A percentile compares a stretch with the other conserved stretches of the same genome.
Conservation (phyloP, 2,329 filamentous ascomycete genomes). For the Seiridium unicorne region DNA sequence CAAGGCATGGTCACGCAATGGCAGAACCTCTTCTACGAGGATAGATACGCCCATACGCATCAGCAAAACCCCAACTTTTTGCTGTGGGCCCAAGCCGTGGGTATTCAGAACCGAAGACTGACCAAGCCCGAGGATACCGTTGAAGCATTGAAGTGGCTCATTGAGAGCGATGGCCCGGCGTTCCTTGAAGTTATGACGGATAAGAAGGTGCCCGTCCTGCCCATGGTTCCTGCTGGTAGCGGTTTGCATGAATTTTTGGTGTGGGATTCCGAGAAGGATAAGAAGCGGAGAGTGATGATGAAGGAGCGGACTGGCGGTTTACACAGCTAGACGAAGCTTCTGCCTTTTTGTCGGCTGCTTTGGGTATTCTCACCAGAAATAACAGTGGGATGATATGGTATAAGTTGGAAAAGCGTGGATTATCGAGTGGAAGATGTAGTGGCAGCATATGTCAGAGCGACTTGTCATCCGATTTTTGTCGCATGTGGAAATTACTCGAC, state of each 20-base stretch:
- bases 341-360: not conserved
- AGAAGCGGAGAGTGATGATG: conserved; percentile 13
- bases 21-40: conserved; percentile 97
- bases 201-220: conserved; percentile 89
- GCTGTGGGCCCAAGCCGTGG: conserved; percentile 90
- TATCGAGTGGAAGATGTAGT: not conserved
- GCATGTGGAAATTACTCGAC: no score
- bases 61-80: conserved; percentile 95
- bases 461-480: not conserved
- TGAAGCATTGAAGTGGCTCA: conserved; percentile 81
- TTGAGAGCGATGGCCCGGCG: conserved; percentile 86
- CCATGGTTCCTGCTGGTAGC: conserved; percentile 90
- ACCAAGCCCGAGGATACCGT: conserved; percentile 74
- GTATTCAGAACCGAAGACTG: conserved; percentile 71
- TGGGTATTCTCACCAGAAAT: not conserved
- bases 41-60: conserved; percentile 89
- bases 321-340: conserved; percentile 29
- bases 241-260: conserved; percentile 91
- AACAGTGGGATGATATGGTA: not conserved
- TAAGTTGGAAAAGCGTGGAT: not conserved
- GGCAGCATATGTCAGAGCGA: not conserved
- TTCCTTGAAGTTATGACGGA: conserved; percentile 91
- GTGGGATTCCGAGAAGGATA: conserved; percentile 60
- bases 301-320: conserved; percentile 46
- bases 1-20: conserved; percentile 99